These are phyloP conservation scores for Fulvia fulva DNA, from an alignment of 2,329 filamentous ascomycete species.

Conservation along the genomic window DNA sequence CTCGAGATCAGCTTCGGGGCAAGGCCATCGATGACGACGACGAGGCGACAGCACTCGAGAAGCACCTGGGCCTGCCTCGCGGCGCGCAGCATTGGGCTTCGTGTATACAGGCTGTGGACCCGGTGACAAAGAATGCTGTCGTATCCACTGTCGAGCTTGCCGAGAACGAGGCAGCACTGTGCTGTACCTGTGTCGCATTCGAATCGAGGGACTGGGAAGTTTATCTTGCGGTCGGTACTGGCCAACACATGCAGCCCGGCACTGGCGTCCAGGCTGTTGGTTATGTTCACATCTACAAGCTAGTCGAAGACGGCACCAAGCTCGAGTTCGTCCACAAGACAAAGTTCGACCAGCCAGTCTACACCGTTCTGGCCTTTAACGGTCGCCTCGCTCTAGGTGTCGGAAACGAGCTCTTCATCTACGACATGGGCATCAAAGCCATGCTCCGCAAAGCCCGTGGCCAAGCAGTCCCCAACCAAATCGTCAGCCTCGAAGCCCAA, in stretches of 20 bases:
- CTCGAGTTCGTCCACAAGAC: constrained; percentile 97
- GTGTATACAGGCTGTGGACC: constrained; percentile 89
- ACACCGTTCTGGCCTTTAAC: constrained; percentile 89
- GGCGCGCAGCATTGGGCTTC: constrained; percentile 89
- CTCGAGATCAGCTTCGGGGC: constrained; percentile 45
- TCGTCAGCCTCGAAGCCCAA: constrained; percentile 83
- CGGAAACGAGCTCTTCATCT: constrained; percentile 76
- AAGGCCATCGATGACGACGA: constrained; percentile 18
- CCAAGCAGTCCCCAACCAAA: constrained; percentile 52
- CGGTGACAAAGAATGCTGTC: constrained; percentile 51
- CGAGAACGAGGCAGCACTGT: constrained; percentile 88
- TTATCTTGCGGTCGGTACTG: constrained; percentile 92
- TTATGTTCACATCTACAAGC: constrained; percentile 87
- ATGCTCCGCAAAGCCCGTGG: constrained; percentile 74
- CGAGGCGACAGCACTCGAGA: constrained; percentile 32
- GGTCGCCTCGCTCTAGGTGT: constrained; percentile 83
- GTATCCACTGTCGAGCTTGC: constrained; percentile 76
- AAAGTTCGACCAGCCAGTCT: constrained; percentile 80
- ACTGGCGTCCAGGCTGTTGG: constrained; percentile 44
- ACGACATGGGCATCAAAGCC: constrained; percentile 89
- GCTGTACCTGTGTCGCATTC: constrained; percentile 78
- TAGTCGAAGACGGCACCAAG: constrained; percentile 79
- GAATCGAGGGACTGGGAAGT: constrained; percentile 81
- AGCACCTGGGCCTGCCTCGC: constrained; percentile 84
- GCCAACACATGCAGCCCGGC: constrained; percentile 66